These are phyloP conservation scores for Trichoderma sp. DNA, from an alignment of 2,329 filamentous ascomycete genomes.

Conservation along the genomic window DNA sequence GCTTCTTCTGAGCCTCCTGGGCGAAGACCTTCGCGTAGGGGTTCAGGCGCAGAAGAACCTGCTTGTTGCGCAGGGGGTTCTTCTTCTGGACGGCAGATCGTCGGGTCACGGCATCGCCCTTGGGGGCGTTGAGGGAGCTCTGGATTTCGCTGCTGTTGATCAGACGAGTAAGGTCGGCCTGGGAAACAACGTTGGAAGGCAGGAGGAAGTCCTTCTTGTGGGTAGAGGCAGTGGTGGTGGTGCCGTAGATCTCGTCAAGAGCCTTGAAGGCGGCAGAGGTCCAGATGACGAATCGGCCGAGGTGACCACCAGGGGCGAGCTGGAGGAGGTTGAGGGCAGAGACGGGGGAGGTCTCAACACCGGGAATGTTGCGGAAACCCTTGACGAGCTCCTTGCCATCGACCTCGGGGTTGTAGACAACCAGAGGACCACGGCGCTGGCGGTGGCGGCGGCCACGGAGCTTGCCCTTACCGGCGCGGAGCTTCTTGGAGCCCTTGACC, in stretches of 20 bases:
- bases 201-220: constrained; percentile 99
- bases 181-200: constrained; percentile 84
- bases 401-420: constrained; percentile 94
- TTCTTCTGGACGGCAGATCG: constrained; percentile 95
- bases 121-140: constrained; percentile 87
- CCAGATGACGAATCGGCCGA: constrained; percentile 99
- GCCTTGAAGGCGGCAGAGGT: constrained; percentile 95
- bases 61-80: constrained; percentile 99
- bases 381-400: constrained; percentile 92
- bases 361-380: constrained; percentile 98
- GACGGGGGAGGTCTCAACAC: constrained; percentile 94
- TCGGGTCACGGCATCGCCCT: constrained; percentile 88
- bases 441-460: constrained; percentile 92
- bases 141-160: constrained; percentile 99
- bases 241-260: constrained; percentile 95
- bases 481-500: constrained; percentile 94
- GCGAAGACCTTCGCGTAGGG: constrained; percentile 90
- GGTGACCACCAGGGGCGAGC: constrained; percentile 97
- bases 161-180: constrained; percentile 93
- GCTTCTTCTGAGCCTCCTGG: constrained; percentile 56
- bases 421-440: constrained; percentile 95
- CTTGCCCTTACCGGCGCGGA: constrained; percentile 99
- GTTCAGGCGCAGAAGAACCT: constrained; percentile 97
- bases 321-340: constrained; percentile 97
- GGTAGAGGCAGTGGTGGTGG: constrained; percentile 80